Percentiles rank a stretch among this genome's conserved stretches.
Evolutionary conservation across 257 asterid genomes (phyloP).

Genomic region (Scutellaria baicalensis): DNA sequence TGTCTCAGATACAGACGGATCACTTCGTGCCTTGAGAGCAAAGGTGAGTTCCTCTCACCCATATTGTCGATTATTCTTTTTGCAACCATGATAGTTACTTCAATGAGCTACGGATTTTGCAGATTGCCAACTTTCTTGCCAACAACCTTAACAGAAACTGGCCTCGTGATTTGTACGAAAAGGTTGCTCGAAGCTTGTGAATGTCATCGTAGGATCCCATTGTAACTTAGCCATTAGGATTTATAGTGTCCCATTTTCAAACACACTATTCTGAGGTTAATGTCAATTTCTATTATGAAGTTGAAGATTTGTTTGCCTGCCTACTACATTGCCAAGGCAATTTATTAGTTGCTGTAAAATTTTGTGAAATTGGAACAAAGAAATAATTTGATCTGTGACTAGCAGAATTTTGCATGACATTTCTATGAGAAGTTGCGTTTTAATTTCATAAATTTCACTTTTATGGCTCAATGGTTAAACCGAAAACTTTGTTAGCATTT

Average conservation of each 20-base stretch:
- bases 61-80: background rate
- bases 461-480: too few relatives aligned
- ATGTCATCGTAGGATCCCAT: constrained; percentile 1
- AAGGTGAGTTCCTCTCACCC: constrained; percentile 39
- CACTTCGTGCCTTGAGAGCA: constrained; percentile 81
- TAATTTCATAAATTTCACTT: too few relatives aligned
- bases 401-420: too few relatives aligned
- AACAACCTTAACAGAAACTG: constrained; percentile 74
- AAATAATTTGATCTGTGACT: too few relatives aligned
- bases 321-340: too few relatives aligned
- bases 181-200: constrained; percentile 80
- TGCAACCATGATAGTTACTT: background rate
- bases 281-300: background rate
- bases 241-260: background rate
- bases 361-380: background rate
- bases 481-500: too few relatives aligned
- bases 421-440: too few relatives aligned
- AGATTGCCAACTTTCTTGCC: constrained; percentile 92
- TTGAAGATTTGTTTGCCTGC: background rate
- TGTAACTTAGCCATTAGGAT: constrained; percentile 7
- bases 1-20: constrained; percentile 81
- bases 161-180: constrained; percentile 92
- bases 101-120: constrained; percentile 20
- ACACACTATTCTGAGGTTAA: background rate
- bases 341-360: background rate